phyloP scores from a whole-genome alignment of 2,329 filamentous ascomycete genomes.

The Aphanocladium album region DNA sequence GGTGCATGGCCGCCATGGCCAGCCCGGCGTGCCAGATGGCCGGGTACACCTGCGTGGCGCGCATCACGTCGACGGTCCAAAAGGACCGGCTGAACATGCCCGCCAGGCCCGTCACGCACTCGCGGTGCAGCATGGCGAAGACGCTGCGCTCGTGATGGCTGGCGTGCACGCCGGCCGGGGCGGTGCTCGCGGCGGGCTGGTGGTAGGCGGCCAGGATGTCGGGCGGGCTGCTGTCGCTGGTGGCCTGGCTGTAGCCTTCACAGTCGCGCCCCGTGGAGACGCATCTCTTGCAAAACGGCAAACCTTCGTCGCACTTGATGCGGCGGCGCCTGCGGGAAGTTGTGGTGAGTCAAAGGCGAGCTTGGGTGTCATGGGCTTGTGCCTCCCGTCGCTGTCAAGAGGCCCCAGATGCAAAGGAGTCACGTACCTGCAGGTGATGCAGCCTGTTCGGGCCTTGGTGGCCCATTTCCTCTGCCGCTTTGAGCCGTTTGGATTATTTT shows the following conservation, averaged over 20 bases:
- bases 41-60: slow-evolving; percentile 12
- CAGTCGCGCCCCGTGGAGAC: slow-evolving; percentile 18
- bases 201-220: background rate
- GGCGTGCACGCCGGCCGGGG: background rate
- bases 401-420: background rate
- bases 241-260: slow-evolving; percentile 15
- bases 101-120: slow-evolving; percentile 1
- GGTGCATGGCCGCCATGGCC: slow-evolving; percentile 10
- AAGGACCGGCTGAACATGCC: slow-evolving; percentile 9
- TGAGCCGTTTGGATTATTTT: background rate
- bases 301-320: slow-evolving; percentile 25
- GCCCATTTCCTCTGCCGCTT: slow-evolving; percentile 5
- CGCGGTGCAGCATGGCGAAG: slow-evolving; percentile 9
- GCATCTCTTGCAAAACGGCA: slow-evolving; percentile 22
- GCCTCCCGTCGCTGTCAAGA: too few relatives aligned
- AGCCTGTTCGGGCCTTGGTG: slow-evolving; percentile 18
- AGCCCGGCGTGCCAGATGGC: slow-evolving; percentile 12
- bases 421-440: slow-evolving; percentile 18
- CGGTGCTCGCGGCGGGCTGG: background rate
- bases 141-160: slow-evolving; percentile 5
- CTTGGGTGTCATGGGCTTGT: background rate
- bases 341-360: background rate
- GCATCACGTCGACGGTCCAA: slow-evolving; percentile 11
- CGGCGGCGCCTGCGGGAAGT: slow-evolving; percentile 17
- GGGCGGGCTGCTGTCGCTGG: background rate